phyloP scores from a whole-genome alignment of 495 filamentous ascomycete genomes.

The Barbatosphaeria neglecta region DNA sequence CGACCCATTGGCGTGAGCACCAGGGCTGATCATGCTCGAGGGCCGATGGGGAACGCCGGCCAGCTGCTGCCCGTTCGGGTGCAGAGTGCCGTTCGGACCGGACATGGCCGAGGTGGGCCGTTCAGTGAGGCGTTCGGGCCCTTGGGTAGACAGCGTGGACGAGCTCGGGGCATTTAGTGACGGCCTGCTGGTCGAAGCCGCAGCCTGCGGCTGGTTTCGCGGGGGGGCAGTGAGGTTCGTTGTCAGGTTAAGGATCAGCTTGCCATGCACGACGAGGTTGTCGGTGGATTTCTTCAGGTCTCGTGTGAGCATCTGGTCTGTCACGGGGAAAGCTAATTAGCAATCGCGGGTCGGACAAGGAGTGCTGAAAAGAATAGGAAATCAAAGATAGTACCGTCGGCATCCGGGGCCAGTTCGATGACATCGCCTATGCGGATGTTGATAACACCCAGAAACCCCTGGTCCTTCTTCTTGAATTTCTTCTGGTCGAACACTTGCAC shows the following conservation, averaged over 20 bases:
- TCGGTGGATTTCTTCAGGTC: conserved; percentile 98
- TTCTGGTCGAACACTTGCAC: conserved; percentile 99
- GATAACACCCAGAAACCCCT: conserved; percentile 94
- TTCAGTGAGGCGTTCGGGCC: conserved; percentile 16
- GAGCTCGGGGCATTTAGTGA: conserved; percentile 27
- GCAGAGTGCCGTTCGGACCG: conserved; percentile 23
- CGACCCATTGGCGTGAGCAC: conserved; percentile 24
- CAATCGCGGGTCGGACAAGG: background rate
- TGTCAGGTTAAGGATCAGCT: conserved; percentile 89
- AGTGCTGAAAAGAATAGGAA: background rate
- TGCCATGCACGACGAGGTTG: conserved; percentile 94
- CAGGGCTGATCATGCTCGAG: conserved; percentile 24
- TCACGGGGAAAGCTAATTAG: conserved; percentile 3
- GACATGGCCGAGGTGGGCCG: conserved; percentile 36
- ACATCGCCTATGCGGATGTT: conserved; percentile 91
- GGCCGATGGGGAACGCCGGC: conserved; percentile 20
- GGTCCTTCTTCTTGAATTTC: conserved; percentile 99
- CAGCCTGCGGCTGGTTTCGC: conserved; percentile 14
- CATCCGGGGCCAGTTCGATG: conserved; percentile 76
- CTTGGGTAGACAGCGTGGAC: conserved; percentile 15
- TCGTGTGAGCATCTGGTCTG: conserved; percentile 88
- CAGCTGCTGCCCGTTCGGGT: conserved; percentile 12
- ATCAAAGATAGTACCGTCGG: conserved; percentile 60
- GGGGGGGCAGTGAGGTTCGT: conserved; percentile 58
- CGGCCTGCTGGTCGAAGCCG: conserved; percentile 28